A percentile compares a stretch with the other conserved stretches of the same genome.
These are phyloP conservation scores for Colletotrichum kahawae DNA, from an alignment of 2,329 filamentous ascomycete species.

Conservation along the genomic window DNA sequence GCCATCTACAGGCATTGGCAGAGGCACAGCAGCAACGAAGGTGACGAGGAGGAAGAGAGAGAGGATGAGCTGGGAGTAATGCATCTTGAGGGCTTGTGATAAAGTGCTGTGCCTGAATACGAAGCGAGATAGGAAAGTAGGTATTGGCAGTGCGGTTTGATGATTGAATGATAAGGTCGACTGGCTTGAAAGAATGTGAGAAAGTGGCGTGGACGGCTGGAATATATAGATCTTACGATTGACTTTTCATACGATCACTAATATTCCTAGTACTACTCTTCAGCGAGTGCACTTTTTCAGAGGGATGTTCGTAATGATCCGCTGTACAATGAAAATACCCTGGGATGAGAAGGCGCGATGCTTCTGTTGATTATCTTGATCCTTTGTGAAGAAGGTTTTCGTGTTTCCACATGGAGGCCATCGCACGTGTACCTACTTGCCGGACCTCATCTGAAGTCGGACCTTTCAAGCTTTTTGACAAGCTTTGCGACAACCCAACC, in stretches of 20 bases:
- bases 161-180: rapidly evolving
- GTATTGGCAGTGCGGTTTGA: neutral
- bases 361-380: neutral
- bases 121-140: neutral
- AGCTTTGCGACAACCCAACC: neutral
- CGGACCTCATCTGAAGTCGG: neutral
- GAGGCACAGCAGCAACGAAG: neutral
- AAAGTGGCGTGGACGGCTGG: neutral
- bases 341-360: neutral
- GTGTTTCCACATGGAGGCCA: neutral
- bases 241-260: neutral
- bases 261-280: neutral
- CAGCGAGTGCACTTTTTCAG: neutral
- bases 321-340: neutral
- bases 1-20: neutral
- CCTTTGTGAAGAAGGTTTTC: neutral
- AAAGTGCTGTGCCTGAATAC: neutral
- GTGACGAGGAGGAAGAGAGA: neutral
- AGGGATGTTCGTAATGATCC: neutral
- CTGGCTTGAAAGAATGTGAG: neutral
- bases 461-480: neutral
- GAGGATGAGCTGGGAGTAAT: neutral
- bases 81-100: neutral
- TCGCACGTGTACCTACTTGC: neutral
- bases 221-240: neutral